Evolutionary conservation across 2,329 filamentous ascomycete species (phyloP).

Genomic region (Fusarium verticillioides): DNA sequence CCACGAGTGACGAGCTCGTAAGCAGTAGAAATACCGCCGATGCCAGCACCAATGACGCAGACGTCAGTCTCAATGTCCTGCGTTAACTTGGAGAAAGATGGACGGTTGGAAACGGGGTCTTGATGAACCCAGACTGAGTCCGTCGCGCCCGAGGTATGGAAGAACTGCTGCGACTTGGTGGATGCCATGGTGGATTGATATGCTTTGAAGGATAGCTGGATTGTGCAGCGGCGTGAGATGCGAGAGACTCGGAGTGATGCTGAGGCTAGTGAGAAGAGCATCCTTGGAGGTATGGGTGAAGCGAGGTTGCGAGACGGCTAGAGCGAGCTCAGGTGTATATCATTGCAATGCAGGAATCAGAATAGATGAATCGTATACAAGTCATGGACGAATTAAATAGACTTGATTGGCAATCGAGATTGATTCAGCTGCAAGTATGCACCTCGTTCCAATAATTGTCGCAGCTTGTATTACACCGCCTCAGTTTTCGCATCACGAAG

Average conservation of each 20-base stretch:
- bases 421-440: background rate
- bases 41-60: slow-evolving; percentile 30
- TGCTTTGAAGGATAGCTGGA: slow-evolving; percentile 6
- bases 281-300: background rate
- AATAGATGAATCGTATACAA: background rate
- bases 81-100: slow-evolving; percentile 1
- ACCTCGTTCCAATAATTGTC: background rate
- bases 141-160: slow-evolving; percentile 58
- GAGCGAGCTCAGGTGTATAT: background rate
- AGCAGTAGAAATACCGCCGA: slow-evolving; percentile 27
- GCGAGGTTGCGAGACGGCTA: background rate
- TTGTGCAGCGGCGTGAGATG: background rate
- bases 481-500: background rate
- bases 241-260: slow-evolving; percentile 3
- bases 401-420: background rate
- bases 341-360: background rate
- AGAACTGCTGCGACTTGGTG: slow-evolving; percentile 24
- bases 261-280: slow-evolving; percentile 16
- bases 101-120: slow-evolving; percentile 53
- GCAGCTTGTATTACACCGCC: background rate
- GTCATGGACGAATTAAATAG: background rate
- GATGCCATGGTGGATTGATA: slow-evolving; percentile 21
- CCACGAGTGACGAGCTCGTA: slow-evolving; percentile 59
- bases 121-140: slow-evolving; percentile 65
- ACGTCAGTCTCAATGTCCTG: slow-evolving; percentile 25